Percentiles rank a stretch among this genome's conserved stretches.
Conservation (phyloP, 305 asterid genomes). For the Andrographis paniculata region DNA sequence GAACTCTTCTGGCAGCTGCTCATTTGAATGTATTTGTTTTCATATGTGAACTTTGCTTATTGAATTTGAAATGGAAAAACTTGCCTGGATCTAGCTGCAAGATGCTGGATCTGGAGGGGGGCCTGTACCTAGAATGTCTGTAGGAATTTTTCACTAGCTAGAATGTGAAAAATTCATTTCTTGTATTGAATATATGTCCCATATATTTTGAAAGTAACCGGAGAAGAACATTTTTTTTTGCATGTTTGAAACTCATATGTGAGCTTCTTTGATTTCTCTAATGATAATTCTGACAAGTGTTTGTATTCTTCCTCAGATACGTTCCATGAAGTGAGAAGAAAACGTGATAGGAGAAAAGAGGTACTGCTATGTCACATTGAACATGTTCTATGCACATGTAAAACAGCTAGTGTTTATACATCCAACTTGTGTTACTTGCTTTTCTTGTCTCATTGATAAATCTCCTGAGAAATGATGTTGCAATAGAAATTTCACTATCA, state of each 20-base stretch:
- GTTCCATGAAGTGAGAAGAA: conserved; percentile 63
- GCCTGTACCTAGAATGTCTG: background rate
- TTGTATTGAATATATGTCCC: background rate
- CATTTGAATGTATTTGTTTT: background rate
- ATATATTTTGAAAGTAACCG: no score
- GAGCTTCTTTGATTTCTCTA: background rate
- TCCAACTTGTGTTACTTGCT: background rate
- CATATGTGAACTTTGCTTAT: background rate
- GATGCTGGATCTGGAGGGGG: no score
- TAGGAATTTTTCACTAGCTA: background rate
- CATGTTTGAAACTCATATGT: background rate
- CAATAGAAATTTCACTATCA: no score
- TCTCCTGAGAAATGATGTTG: no score
- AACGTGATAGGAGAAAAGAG: conserved; percentile 62
- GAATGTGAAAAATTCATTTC: background rate
- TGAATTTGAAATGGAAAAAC: background rate
- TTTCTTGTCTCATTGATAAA: no score
- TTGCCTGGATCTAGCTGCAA: background rate
- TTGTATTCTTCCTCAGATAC: conserved; percentile 36
- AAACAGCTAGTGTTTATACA: background rate
- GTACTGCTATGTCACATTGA: conserved; percentile 21
- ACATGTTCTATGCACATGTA: background rate
- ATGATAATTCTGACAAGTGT: background rate
- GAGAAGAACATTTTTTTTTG: background rate
- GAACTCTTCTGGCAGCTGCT: background rate